Evolutionary conservation across 2,329 filamentous ascomycete genomes (phyloP), one percentile per base, ranked within the genome.

Genomic region (Trematosphaeria pertusa): DNA sequence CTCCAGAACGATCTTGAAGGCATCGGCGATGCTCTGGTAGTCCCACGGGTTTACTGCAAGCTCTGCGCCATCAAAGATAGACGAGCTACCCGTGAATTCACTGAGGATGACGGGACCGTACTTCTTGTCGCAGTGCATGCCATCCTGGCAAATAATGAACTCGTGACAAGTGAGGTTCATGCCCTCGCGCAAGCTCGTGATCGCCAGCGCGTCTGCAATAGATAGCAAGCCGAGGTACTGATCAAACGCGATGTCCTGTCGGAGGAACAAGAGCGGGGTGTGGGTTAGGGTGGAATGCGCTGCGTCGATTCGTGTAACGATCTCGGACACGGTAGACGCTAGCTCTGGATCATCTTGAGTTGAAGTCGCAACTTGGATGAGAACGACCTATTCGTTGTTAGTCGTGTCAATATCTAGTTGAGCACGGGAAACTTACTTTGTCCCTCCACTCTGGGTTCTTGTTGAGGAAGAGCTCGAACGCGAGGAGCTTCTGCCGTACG

Each of bases 141-240:
- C 92, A 64, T 97, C 93, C 67, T 97, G 93, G 65, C 92, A 97
- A 58, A 90, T 89, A 24, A 97, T 82, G 65, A 91, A 97, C 69
- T 97, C 93, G 68, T 97, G 94, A 5, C 89, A 92, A 0, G 93
- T 97, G 45, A 97, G 75, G 68, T 97, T 97, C 94, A 97, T 97
- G 53, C 93, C 93, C 70, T 97, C 93, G 41, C 94, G 90, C 61
- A 97, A 85, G 67, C 91, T 95, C 2, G 93, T 95, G 64, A 97
- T 94, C 84, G 97, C 94, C 38, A 97, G 78, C 2, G 88, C 89
- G 73, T 97, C 92, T 2, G 93, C 94, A 41, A 95, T 87, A 3
- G 90, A 91, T 36, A 97, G 81, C 6, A 97, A 78, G 1, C 92
- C 93, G n/a, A 97, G 81, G 63, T 97, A 97, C 67, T 97, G 92